Evolutionary conservation across 768 basidiomycete genomes (phyloP), one percentile per base, ranked within the genome.

Genomic region (Paxillus rubicundulus): DNA sequence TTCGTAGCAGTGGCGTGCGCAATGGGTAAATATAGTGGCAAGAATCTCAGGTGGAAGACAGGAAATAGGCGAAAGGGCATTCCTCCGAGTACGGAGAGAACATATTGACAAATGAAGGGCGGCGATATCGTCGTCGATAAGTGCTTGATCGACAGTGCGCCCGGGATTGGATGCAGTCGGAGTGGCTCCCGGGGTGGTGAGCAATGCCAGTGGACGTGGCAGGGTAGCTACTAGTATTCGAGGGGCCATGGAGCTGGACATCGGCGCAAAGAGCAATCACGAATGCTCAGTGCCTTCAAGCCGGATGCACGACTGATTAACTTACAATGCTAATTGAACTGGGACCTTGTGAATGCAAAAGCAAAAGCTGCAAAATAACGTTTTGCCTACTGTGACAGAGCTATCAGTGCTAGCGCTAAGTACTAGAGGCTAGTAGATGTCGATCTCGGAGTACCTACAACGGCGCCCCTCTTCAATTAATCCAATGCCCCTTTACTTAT

Each of bases 41-140:
- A 67, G 63, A 33, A 60, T 39, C 45, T 62, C 64, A 2, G 60
- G 54, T 21, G 65, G 63, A 46, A 66, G 54, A 20, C 55, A 49
- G 37, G 49, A 62, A 18, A 65, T 36, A 18, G 38, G 49, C 14
- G 57, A 64, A 21, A 64, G 30, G 21, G 43, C 9, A 16, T 65
- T 65, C 27, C 54, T 49, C 47, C 21, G 51, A 14, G 55, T 45
- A 21, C 57, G 64, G 14, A 66, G 59, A 20, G 38, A 34, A 43
- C 45, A 53, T 37, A 64, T 47, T 17, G 36, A 34, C 55, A 52
- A 24, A 13, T 52, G 55, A 28, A 59, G 42, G 28, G 53, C 42
- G 5, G 46, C 45, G 14, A 58, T 56, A 40, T 67, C 53, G 9
- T 61, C 39, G 48, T 66, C 57, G 36, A 64, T 65, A 34, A n/a